These are phyloP conservation scores for Trichoderma sp. DNA, from an alignment of 2,329 filamentous ascomycete genomes.

Conservation along the genomic window DNA sequence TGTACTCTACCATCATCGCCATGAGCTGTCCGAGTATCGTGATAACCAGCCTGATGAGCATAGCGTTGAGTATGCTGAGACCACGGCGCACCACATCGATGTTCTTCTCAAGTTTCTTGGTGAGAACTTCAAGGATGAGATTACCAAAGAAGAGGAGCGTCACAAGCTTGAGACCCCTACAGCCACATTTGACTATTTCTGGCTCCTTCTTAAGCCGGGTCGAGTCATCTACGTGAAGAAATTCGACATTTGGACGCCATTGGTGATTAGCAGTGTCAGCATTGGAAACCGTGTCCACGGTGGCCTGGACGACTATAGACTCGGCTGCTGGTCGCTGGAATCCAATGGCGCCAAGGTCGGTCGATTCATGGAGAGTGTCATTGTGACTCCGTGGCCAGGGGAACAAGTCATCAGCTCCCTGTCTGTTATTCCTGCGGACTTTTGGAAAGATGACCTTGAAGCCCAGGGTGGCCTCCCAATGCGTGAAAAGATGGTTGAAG, in stretches of 20 bases:
- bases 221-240: constrained; percentile 43
- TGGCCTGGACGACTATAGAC: constrained; percentile 24
- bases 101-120: constrained; percentile 44
- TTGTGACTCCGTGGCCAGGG: constrained; percentile 40
- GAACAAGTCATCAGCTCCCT: constrained; percentile 44
- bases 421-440: constrained; percentile 42
- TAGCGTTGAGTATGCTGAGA: constrained; percentile 39
- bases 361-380: constrained; percentile 39
- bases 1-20: constrained; percentile 46
- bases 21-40: constrained; percentile 42
- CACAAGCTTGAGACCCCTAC: constrained; percentile 38
- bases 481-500: constrained; percentile 37
- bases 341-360: constrained; percentile 34
- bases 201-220: constrained; percentile 47
- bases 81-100: constrained; percentile 44
- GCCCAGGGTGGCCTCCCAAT: constrained; percentile 34
- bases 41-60: constrained; percentile 41
- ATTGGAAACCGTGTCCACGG: constrained; percentile 18
- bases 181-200: constrained; percentile 46
- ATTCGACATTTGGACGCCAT: constrained; percentile 41
- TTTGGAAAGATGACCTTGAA: constrained; percentile 39
- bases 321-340: constrained; percentile 45
- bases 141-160: constrained; percentile 41
- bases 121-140: constrained; percentile 35
- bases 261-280: constrained; percentile 38